Evolutionary conservation across 352 stramenopile species (phyloP), one percentile per base, ranked within the genome.

Genomic region (Pythium oligandrum): DNA sequence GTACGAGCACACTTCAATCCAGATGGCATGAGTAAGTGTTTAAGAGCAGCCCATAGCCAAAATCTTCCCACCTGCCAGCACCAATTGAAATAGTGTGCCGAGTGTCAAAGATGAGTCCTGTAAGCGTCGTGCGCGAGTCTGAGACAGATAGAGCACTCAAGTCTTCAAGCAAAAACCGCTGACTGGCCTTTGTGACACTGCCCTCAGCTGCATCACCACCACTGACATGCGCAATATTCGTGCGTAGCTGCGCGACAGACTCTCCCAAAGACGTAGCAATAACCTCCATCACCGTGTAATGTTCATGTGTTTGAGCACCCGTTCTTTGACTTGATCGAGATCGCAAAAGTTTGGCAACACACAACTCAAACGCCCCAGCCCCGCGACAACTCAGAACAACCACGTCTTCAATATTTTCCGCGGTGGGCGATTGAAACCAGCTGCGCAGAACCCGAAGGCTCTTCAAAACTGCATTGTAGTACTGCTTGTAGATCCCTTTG

Each of bases 401-500:
- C 6, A 6, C 17, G n/a, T 1, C 11, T 4, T 6, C 3, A 35
- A 51, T 2, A 3, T 4, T 5, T 4, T 32, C 34, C 3, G 33
- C 48, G 48, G 8, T 47, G 6, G 17, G 42, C 11, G n/a, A 66
- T 8, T 50, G 12, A 12, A 52, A 75, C 73, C 66, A 75, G 42
- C 63, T 72, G 38, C 40, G 55, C 10, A 90, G 57, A 4, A 90
- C 74, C 4, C 75, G 72, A 2, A 93, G 57, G 6, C 64, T 60
- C 54, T 90, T 88, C 39, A 78, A 53, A 3, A 88, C 57, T 0
- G 68, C 64, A 1, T 63, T 68, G 34, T 75, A 83, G 45, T 89
- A 89, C 54, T 87, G 77, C 45, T 83, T 86, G 59, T 80, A 87
- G 3, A 88, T 62, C 0, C 66, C 74, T 61, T 83, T 89, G 1